phyloP scores from a whole-genome alignment of 2,329 filamentous ascomycete species.

The Clarireedia homoeocarpa region DNA sequence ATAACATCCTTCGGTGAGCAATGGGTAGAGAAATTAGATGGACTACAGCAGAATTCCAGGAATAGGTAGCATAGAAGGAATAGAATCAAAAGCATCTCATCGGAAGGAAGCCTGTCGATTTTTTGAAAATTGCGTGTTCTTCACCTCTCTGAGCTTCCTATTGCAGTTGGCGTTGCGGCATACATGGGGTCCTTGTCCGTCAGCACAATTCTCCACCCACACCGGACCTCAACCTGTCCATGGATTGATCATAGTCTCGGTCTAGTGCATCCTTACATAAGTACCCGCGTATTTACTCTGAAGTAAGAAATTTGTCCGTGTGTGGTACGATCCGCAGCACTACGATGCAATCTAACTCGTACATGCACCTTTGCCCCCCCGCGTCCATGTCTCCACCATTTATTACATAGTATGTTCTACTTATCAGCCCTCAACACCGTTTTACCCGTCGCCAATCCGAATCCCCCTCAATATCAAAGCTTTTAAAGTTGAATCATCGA shows the following conservation, averaged over 20 bases:
- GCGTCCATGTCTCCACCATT: not conserved
- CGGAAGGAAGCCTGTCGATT: too few relatives aligned
- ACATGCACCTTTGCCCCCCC: not conserved
- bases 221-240: not conserved
- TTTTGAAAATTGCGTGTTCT: not conserved
- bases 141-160: not conserved
- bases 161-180: not conserved
- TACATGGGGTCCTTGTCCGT: not conserved
- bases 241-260: too few relatives aligned
- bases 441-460: too few relatives aligned
- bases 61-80: not conserved
- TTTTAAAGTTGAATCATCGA: too few relatives aligned
- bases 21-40: not conserved
- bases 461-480: too few relatives aligned
- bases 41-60: not conserved
- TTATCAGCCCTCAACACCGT: too few relatives aligned
- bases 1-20: too few relatives aligned
- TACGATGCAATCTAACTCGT: not conserved
- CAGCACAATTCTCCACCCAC: not conserved
- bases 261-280: too few relatives aligned
- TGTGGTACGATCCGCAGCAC: not conserved
- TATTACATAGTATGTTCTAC: too few relatives aligned
- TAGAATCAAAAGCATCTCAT: too few relatives aligned
- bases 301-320: not conserved
- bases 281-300: not conserved